Evolutionary conservation across 2,329 filamentous ascomycete genomes (phyloP).

Genomic region (Nectriaceae sp.): DNA sequence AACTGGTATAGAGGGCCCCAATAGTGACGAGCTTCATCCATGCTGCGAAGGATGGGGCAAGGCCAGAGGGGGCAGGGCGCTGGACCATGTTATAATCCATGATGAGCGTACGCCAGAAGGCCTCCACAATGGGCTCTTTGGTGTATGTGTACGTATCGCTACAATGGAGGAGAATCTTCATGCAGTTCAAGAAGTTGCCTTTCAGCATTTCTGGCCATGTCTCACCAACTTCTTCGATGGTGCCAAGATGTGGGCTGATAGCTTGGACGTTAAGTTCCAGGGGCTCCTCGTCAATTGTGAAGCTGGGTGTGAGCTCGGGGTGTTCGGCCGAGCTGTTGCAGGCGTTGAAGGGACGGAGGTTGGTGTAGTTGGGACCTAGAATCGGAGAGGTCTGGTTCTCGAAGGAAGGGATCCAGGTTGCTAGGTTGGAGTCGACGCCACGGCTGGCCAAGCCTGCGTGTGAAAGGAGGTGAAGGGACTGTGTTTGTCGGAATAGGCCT

Average conservation of each 20-base stretch:
- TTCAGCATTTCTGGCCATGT: slow-evolving; percentile 8
- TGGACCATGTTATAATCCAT: slow-evolving; percentile 22
- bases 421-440: slow-evolving; percentile 6
- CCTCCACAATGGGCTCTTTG: slow-evolving; percentile 25
- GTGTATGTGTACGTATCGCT: slow-evolving; percentile 20
- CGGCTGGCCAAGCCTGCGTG: slow-evolving; percentile 17
- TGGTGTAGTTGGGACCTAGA: slow-evolving; percentile 12
- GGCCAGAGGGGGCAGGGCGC: slow-evolving; percentile 16
- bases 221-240: slow-evolving; percentile 19
- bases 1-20: slow-evolving; percentile 8
- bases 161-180: slow-evolving; percentile 23
- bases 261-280: slow-evolving; percentile 14
- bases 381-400: slow-evolving; percentile 19
- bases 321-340: slow-evolving; percentile 1
- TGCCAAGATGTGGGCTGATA: slow-evolving; percentile 17
- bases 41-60: slow-evolving; percentile 15
- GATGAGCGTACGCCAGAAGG: slow-evolving; percentile 30
- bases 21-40: slow-evolving; percentile 19
- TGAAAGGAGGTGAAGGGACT: slow-evolving; percentile 23
- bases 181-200: slow-evolving; percentile 13
- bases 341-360: slow-evolving; percentile 11
- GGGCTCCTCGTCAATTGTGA: slow-evolving; percentile 11
- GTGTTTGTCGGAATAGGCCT: slow-evolving; percentile 13
- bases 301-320: background rate
- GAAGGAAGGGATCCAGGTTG: slow-evolving; percentile 25